These are phyloP conservation scores for Zoysia japonica DNA, from an alignment of 176 grass and related monocot genomes.

Conservation along the genomic window DNA sequence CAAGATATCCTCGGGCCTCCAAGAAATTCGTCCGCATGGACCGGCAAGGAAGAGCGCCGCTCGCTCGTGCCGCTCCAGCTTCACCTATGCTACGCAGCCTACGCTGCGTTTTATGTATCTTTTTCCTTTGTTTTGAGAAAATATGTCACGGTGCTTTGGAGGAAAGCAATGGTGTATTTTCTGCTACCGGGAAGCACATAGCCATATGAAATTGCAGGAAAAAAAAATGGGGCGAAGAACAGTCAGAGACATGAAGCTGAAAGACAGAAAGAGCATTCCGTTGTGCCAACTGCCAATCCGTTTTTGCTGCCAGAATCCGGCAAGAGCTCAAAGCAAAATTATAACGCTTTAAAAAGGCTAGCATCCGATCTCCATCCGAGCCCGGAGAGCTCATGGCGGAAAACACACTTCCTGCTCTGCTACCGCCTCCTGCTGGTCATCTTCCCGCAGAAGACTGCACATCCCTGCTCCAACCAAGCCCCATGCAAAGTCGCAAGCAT, in stretches of 20 bases:
- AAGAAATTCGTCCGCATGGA: neutral
- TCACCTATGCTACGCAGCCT: too few relatives aligned
- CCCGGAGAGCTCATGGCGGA: too few relatives aligned
- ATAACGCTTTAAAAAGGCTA: neutral
- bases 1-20: neutral
- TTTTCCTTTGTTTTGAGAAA: too few relatives aligned
- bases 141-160: too few relatives aligned
- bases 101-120: too few relatives aligned
- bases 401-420: neutral
- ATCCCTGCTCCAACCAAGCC: neutral
- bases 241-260: too few relatives aligned
- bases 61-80: neutral
- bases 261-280: too few relatives aligned
- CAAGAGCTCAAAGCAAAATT: neutral
- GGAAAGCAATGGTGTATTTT: too few relatives aligned
- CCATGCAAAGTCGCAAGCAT: neutral
- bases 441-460: neutral
- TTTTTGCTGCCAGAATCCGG: constrained; percentile 19
- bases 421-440: neutral
- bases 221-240: too few relatives aligned
- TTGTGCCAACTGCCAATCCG: neutral
- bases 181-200: too few relatives aligned
- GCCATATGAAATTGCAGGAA: too few relatives aligned
- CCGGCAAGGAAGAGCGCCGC: neutral
- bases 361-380: neutral